Percentiles rank a stretch among this genome's conserved stretches.
Evolutionary conservation across 2,329 filamentous ascomycete genomes (phyloP).

Genomic region (Aspergillus ibericus): DNA sequence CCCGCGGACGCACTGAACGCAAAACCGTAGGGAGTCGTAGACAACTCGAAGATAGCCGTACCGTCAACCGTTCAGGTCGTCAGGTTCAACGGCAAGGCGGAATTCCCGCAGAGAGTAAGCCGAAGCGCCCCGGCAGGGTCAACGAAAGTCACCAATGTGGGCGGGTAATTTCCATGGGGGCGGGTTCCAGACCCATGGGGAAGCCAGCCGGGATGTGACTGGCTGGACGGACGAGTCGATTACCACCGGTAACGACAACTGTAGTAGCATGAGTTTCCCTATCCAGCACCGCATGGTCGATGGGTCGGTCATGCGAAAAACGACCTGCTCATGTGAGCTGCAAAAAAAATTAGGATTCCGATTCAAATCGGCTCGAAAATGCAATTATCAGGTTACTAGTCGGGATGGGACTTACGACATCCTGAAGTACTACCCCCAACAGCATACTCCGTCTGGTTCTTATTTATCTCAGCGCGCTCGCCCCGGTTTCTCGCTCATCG

Average conservation of each 20-base stretch:
- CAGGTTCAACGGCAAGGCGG: conserved; percentile 13
- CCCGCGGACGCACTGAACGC: background rate
- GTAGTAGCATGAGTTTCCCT: background rate
- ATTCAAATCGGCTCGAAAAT: background rate
- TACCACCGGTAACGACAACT: background rate
- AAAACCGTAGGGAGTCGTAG: background rate
- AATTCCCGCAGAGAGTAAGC: conserved; percentile 34
- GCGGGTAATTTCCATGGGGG: background rate
- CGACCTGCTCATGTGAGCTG: conserved; percentile 34
- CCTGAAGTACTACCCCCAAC: background rate
- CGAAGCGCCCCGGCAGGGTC: conserved; percentile 21
- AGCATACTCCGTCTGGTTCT: background rate
- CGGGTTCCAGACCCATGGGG: conserved; percentile 21
- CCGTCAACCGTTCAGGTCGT: background rate
- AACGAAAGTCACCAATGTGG: background rate
- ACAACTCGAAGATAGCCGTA: background rate
- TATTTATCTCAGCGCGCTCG: conserved; percentile 2
- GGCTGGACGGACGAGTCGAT: background rate
- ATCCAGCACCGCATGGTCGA: conserved; percentile 12
- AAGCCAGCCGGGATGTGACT: background rate
- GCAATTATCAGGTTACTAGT: conserved; percentile 3
- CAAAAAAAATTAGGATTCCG: conserved; percentile 19
- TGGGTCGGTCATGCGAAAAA: conserved; percentile 16
- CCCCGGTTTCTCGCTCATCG: background rate
- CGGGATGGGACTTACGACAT: background rate